A percentile compares a stretch with the other conserved stretches of the same genome.
These are phyloP conservation scores for Penicillium decumbens DNA, from an alignment of 2,329 filamentous ascomycete genomes.

Conservation along the genomic window DNA sequence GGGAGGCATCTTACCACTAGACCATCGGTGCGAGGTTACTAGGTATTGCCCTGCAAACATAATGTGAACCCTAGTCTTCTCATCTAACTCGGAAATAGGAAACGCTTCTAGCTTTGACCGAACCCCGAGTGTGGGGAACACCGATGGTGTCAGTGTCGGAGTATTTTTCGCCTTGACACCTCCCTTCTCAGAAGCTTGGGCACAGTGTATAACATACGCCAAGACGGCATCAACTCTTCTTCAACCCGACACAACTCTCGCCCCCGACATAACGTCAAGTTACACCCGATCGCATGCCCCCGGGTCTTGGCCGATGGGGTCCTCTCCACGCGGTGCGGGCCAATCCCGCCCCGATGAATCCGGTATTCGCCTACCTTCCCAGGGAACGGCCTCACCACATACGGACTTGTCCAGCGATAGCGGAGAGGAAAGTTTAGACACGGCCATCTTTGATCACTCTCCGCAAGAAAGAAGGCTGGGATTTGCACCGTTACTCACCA, in stretches of 20 bases:
- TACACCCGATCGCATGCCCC: conserved; percentile 9
- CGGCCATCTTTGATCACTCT: conserved; percentile 14
- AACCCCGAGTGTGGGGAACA: conserved; percentile 4
- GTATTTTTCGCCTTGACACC: conserved; percentile 1
- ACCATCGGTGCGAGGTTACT: too few relatives aligned
- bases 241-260: neutral
- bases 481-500: conserved; percentile 14
- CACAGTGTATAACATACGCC: neutral
- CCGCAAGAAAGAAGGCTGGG: conserved; percentile 7
- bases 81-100: too few relatives aligned
- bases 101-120: conserved; percentile 7
- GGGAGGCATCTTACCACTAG: too few relatives aligned
- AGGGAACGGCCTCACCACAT: neutral
- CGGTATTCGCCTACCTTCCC: conserved; percentile 1
- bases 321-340: conserved; percentile 11
- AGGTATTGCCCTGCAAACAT: too few relatives aligned
- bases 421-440: conserved; percentile 18
- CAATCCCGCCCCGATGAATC: conserved; percentile 6
- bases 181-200: neutral
- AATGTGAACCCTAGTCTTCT: too few relatives aligned
- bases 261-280: neutral
- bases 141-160: conserved; percentile 13
- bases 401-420: conserved; percentile 11
- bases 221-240: neutral
- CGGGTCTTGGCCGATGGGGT: conserved; percentile 18